Evolutionary conservation across 805 yeast species (phyloP).

Genomic region (Saturnispora saitoi): DNA sequence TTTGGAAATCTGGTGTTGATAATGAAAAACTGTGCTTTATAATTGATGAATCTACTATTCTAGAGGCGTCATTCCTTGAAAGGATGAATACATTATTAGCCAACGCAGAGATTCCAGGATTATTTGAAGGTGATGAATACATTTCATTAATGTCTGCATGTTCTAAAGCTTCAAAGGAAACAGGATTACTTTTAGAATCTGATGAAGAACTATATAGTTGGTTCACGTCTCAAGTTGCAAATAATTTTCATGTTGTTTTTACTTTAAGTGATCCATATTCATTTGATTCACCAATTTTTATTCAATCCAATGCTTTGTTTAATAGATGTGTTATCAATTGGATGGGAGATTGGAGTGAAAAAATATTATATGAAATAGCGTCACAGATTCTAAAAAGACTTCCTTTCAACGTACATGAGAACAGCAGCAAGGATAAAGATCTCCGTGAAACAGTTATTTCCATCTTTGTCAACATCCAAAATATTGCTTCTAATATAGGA

Average conservation of each 20-base stretch:
- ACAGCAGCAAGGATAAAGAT: constrained; percentile 25
- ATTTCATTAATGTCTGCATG: constrained; percentile 45
- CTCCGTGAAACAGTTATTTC: constrained; percentile 36
- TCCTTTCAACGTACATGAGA: constrained; percentile 46
- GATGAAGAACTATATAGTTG: constrained; percentile 64
- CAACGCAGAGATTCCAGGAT: constrained; percentile 85
- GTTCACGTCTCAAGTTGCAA: constrained; percentile 61
- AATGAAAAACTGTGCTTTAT: constrained; percentile 64
- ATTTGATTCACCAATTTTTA: constrained; percentile 33
- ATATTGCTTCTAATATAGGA: constrained; percentile 1
- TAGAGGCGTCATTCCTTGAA: constrained; percentile 75
- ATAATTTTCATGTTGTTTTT: constrained; percentile 75
- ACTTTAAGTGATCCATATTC: constrained; percentile 51
- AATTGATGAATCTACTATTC: constrained; percentile 70
- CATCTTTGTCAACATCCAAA: constrained; percentile 40
- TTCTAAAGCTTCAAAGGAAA: constrained; percentile 44
- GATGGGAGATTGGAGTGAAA: constrained; percentile 76
- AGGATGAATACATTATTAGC: constrained; percentile 91
- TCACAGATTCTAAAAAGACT: constrained; percentile 19
- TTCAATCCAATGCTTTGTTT: constrained; percentile 80
- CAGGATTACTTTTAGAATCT: constrained; percentile 57
- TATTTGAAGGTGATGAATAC: constrained; percentile 70
- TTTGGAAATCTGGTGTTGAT: constrained; percentile 40
- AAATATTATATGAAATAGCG: constrained; percentile 45
- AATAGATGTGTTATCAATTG: constrained; percentile 83